A percentile compares a stretch with the other conserved stretches of the same genome.
Conservation (phyloP, 2,329 filamentous ascomycete genomes). For the Sordariomycetes sp. region DNA sequence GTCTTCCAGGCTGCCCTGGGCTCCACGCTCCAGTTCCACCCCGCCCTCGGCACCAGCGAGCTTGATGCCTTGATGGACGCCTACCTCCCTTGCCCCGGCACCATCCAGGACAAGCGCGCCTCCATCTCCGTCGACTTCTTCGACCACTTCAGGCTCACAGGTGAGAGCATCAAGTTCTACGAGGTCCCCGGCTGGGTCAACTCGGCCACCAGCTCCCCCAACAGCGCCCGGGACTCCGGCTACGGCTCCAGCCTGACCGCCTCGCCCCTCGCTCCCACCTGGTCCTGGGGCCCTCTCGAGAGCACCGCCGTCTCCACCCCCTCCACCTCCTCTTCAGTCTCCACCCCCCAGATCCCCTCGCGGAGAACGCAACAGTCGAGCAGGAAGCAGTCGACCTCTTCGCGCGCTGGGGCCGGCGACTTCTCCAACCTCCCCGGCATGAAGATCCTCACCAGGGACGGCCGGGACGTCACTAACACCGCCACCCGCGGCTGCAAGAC, state of each 20-base stretch:
- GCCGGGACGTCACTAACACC: conserved; percentile 50
- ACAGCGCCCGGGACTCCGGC: conserved; percentile 30
- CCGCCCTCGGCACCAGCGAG: conserved; percentile 52
- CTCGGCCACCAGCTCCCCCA: conserved; percentile 33
- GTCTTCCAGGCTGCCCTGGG: conserved; percentile 49
- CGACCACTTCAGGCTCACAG: conserved; percentile 38
- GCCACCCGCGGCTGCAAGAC: conserved; percentile 54
- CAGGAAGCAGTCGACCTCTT: background rate
- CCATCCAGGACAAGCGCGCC: conserved; percentile 48
- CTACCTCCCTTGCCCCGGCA: conserved; percentile 41
- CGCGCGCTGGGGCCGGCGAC: conserved; percentile 18
- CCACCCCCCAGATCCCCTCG: conserved; percentile 4
- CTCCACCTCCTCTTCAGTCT: background rate
- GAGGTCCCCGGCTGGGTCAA: conserved; percentile 24
- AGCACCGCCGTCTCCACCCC: conserved; percentile 8
- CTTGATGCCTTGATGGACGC: conserved; percentile 49
- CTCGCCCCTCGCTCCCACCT: conserved; percentile 37
- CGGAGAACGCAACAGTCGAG: conserved; percentile 8
- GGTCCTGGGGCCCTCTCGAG: conserved; percentile 30
- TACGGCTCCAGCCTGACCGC: conserved; percentile 34
- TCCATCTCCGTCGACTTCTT: conserved; percentile 49
- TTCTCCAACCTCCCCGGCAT: conserved; percentile 49
- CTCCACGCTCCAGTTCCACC: conserved; percentile 51
- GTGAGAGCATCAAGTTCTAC: conserved; percentile 52
- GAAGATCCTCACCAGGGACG: conserved; percentile 56